Evolutionary conservation across 2,329 filamentous ascomycete species (phyloP).

Genomic region (Beauveria bassiana): DNA sequence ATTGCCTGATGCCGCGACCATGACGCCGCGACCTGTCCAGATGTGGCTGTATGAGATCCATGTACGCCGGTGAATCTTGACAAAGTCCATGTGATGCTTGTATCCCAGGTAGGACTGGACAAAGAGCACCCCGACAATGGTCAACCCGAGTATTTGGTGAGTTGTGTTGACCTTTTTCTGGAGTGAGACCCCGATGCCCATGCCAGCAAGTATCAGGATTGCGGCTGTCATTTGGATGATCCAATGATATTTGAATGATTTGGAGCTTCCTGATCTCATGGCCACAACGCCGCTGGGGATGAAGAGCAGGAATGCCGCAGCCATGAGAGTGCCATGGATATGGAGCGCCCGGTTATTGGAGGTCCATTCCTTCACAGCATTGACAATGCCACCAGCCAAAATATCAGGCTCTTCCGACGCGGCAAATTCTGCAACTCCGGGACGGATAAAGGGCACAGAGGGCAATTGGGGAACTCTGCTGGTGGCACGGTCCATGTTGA

Average conservation of each 20-base stretch:
- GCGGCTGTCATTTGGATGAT: conserved; percentile 12
- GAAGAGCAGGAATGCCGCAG: conserved; percentile 12
- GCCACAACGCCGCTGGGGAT: conserved; percentile 14
- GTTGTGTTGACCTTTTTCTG: background rate
- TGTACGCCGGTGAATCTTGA: conserved; percentile 15
- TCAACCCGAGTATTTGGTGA: conserved; percentile 14
- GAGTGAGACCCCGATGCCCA: background rate
- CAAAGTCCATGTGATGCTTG: conserved; percentile 16
- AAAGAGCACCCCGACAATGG: conserved; percentile 8
- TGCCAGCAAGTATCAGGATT: background rate
- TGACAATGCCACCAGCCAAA: background rate
- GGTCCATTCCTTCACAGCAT: background rate
- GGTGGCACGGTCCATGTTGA: conserved; percentile 15
- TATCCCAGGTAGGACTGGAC: conserved; percentile 14
- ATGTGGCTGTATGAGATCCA: conserved; percentile 13
- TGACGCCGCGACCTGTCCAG: conserved; percentile 11
- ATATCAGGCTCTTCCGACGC: conserved; percentile 12
- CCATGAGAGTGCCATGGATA: conserved; percentile 16
- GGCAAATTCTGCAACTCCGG: conserved; percentile 2
- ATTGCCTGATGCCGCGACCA: conserved; percentile 4
- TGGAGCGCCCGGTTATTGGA: conserved; percentile 1
- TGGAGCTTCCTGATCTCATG: conserved; percentile 14
- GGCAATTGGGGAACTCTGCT: conserved; percentile 8
- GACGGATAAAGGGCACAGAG: conserved; percentile 10
- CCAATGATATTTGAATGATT: conserved; percentile 16